phyloP scores from a whole-genome alignment of 176 grass and related monocot species.

The Leersia perrieri region DNA sequence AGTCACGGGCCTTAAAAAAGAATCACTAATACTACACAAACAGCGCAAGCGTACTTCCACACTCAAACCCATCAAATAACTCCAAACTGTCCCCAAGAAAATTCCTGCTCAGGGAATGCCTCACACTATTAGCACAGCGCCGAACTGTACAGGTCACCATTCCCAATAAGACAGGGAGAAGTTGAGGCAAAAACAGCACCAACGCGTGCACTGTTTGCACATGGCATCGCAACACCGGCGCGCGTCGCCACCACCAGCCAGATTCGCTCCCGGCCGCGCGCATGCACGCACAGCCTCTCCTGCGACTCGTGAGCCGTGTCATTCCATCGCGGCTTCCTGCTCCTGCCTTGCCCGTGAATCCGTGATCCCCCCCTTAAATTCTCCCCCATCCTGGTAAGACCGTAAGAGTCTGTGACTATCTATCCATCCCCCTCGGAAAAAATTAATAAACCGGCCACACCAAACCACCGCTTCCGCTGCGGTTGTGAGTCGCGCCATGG shows the following conservation, averaged over 20 bases:
- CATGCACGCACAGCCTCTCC: neutral
- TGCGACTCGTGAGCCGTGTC: slow-evolving; percentile 35
- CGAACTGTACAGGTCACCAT: neutral
- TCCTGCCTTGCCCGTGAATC: slow-evolving; percentile 29
- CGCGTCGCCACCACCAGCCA: neutral
- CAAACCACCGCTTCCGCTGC: neutral
- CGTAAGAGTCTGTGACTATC: too few relatives aligned
- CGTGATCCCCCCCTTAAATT: slow-evolving; percentile 34
- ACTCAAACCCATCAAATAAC: neutral
- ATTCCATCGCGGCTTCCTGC: neutral
- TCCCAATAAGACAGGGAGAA: neutral
- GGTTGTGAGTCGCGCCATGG: neutral
- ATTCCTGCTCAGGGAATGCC: slow-evolving; percentile 1
- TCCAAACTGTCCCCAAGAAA: neutral
- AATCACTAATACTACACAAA: neutral
- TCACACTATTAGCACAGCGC: too few relatives aligned
- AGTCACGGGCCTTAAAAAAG: slow-evolving; percentile 15
- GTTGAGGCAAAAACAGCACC: neutral
- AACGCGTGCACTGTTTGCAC: neutral
- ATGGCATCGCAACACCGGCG: neutral
- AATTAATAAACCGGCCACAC: slow-evolving; percentile 9
- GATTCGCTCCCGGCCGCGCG: neutral
- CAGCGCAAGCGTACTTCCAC: neutral
- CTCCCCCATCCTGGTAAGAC: neutral
- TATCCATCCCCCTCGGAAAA: neutral